Conservation (phyloP, 2,329 filamentous ascomycete genomes). For the Ceratocystiopsis brevicomis region DNA sequence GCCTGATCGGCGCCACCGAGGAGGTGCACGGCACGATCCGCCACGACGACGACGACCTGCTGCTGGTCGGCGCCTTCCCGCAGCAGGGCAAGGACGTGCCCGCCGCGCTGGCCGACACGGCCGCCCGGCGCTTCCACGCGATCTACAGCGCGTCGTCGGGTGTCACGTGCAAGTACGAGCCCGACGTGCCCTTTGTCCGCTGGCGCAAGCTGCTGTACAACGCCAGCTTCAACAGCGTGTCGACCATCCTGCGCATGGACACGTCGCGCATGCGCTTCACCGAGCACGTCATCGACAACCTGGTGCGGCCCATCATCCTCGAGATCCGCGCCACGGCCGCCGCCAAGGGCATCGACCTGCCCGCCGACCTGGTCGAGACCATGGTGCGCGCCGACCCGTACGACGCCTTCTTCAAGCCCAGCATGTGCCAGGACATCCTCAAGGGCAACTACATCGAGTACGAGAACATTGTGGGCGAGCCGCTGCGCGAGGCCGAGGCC, state of each 20-base stretch:
- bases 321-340: slow-evolving; percentile 28
- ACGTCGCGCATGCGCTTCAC: slow-evolving; percentile 5
- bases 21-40: background rate
- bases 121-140: slow-evolving; percentile 1
- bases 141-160: slow-evolving; percentile 58
- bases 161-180: slow-evolving; percentile 48
- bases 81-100: background rate
- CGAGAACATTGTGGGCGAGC: slow-evolving; percentile 37
- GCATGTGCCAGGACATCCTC: slow-evolving; percentile 31
- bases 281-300: slow-evolving; percentile 1
- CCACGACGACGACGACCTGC: slow-evolving; percentile 1
- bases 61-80: background rate
- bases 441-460: slow-evolving; percentile 37
- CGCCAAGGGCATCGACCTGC: slow-evolving; percentile 23
- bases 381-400: slow-evolving; percentile 30
- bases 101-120: background rate
- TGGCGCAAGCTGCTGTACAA: slow-evolving; percentile 8
- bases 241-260: slow-evolving; percentile 5
- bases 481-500: slow-evolving; percentile 29
- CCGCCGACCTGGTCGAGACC: slow-evolving; percentile 21
- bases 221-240: slow-evolving; percentile 4
- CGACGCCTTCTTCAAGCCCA: slow-evolving; percentile 29
- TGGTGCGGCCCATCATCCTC: slow-evolving; percentile 32
- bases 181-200: slow-evolving; percentile 2
- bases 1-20: slow-evolving; percentile 1